These are phyloP conservation scores for Bremia lactucae DNA, from an alignment of 352 stramenopile species.

Conservation along the genomic window DNA sequence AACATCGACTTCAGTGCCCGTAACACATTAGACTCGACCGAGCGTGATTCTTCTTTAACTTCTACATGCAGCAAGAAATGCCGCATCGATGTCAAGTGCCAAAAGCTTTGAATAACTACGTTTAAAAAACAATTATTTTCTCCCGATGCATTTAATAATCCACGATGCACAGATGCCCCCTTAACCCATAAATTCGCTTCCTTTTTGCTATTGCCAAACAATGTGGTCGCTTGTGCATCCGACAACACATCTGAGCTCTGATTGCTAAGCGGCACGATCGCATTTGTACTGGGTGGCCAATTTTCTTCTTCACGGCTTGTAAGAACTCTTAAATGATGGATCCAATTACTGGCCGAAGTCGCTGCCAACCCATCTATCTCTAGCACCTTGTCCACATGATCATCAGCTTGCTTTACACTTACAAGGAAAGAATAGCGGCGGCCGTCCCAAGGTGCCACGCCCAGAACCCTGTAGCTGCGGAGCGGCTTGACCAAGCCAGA, in stretches of 20 bases:
- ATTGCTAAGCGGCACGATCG: conserved; percentile 17
- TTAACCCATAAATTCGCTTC: conserved; percentile 73
- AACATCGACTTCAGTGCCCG: conserved; percentile 71
- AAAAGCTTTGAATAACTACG: conserved; percentile 87
- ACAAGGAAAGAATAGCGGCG: conserved; percentile 68
- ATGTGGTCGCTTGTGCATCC: conserved; percentile 1
- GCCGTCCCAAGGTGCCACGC: conserved; percentile 59
- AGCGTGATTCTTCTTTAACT: conserved; percentile 64
- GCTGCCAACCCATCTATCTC: conserved; percentile 60
- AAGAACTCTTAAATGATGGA: conserved; percentile 47
- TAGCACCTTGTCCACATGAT: conserved; percentile 67
- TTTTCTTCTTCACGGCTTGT: conserved; percentile 33
- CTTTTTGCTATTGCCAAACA: conserved; percentile 32
- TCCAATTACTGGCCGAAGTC: conserved; percentile 57
- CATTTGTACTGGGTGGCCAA: conserved; percentile 16
- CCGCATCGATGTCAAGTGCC: conserved; percentile 82
- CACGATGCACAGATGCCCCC: conserved; percentile 69
- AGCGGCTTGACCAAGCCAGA: conserved; percentile 49
- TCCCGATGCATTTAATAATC: conserved; percentile 61
- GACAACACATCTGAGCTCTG: conserved; percentile 20
- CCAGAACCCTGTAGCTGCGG: conserved; percentile 54
- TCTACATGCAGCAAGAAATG: conserved; percentile 79
- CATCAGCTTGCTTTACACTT: conserved; percentile 53
- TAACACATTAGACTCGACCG: conserved; percentile 67
- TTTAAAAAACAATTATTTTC: conserved; percentile 89